These are phyloP conservation scores for Coriaria nepalensis DNA, from an alignment of 306 rosid genomes.

Conservation along the genomic window DNA sequence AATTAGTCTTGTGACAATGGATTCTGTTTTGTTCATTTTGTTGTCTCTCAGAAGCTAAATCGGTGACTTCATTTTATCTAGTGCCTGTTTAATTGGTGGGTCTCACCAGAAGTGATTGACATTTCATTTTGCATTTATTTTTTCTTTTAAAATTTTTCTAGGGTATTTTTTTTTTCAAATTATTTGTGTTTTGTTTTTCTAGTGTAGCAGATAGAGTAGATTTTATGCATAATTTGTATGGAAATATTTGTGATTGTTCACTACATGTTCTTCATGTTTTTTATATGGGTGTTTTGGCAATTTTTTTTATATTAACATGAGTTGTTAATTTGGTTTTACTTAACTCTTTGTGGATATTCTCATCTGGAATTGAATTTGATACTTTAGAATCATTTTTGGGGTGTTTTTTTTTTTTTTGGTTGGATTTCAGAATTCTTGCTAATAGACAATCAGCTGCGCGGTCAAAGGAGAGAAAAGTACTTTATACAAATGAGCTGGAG, in stretches of 20 bases:
- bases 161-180: not conserved
- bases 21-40: not conserved
- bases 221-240: no score
- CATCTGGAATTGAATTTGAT: not conserved
- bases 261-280: no score
- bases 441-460: slow-evolving; percentile 96
- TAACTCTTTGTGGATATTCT: not conserved
- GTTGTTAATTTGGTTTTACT: no score
- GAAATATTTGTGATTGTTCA: no score
- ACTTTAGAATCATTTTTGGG: not conserved
- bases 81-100: no score
- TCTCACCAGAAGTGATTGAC: no score
- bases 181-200: no score
- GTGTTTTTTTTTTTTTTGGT: not conserved
- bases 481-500: slow-evolving; percentile 81
- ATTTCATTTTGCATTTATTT: not conserved
- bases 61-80: no score
- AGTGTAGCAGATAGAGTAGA: no score
- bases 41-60: not conserved
- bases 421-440: slow-evolving; percentile 60
- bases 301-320: no score
- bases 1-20: no score
- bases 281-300: no score
- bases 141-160: not conserved
- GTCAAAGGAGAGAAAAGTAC: slow-evolving; percentile 88